Base-by-base conservation (phyloP, 306 rosid genomes). In the Clitoria ternatea region DNA sequence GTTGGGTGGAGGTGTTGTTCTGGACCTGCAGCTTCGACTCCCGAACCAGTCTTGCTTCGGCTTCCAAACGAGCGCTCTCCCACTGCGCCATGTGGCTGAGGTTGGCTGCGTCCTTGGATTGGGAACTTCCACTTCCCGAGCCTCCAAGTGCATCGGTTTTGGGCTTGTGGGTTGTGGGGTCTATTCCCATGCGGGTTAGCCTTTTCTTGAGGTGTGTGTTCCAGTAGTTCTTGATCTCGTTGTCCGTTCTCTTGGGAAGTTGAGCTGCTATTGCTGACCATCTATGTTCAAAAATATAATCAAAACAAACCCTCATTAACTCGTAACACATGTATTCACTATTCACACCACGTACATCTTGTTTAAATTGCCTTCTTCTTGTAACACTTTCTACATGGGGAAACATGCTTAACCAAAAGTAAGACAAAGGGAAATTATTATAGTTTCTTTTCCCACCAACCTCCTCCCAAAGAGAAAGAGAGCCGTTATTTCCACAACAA, bases 21-120 rank as follows among this genome's bases (percentile, higher is more conserved):
- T 40, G 50, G 20, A 52, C 57, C 2, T 79, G 75, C 8, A 80
- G 6, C 76, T 71, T 81, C 1, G 82, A 74, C 15, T 84, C 85
- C 20, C 77, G 66, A 1, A 71, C 85, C 2, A 74, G 15, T 12
- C 88, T 74, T 0, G 85, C 81, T 56, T 84, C 85, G 0, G 85
- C 88, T 75, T 84, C 81, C 0, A 84, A 77, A 6, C 88, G 74
- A 8, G 85, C 83, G 11, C 54, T 81, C 66, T 84, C 88, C 88
- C 88, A 84, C n/a, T 84, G 85, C 17, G 84, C 88, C 79, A 84
- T 84, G 83, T 81, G 88, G 61, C 80, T 78, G 0, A 84, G 66
- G 57, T 84, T 80, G 2, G 88, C 68, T 1, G 69, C 20, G 24
- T 81, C 77, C 2, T 63, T 63, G 1, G 76, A 44, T 0, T 67